phyloP scores from a whole-genome alignment of 2,329 filamentous ascomycete species.

The Aspergillus fijiensis region DNA sequence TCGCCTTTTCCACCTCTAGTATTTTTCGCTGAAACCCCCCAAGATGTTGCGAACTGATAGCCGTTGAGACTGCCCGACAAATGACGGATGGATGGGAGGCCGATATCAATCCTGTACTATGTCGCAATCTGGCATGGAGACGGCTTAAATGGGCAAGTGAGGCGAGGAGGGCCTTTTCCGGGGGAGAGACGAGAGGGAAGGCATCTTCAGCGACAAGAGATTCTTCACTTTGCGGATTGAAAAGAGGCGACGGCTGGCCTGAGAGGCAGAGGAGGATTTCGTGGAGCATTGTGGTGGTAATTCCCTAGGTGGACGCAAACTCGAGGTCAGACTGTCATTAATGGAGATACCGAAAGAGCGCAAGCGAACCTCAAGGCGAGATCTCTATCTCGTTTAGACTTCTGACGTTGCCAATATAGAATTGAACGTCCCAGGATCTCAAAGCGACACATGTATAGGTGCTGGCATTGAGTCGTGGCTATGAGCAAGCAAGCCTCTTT shows the following conservation, averaged over 20 bases:
- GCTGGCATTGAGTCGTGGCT: constrained; percentile 4
- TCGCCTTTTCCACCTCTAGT: constrained; percentile 75
- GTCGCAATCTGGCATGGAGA: constrained; percentile 71
- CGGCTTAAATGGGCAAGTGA: constrained; percentile 75
- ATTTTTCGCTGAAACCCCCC: constrained; percentile 79
- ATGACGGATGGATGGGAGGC: constrained; percentile 74
- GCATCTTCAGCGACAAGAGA: constrained; percentile 51
- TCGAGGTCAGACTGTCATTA: constrained; percentile 9
- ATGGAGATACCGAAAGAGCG: not conserved
- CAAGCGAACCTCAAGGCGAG: constrained; percentile 26
- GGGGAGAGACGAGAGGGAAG: constrained; percentile 63
- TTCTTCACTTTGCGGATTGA: constrained; percentile 57
- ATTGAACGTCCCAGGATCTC: constrained; percentile 46
- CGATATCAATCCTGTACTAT: constrained; percentile 65
- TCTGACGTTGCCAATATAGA: constrained; percentile 42
- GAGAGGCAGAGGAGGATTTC: constrained; percentile 96
- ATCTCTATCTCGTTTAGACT: constrained; percentile 25
- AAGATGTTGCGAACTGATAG: constrained; percentile 73
- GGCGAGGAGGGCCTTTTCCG: constrained; percentile 78
- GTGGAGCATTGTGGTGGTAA: constrained; percentile 73
- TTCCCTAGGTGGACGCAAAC: constrained; percentile 16
- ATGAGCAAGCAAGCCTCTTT: not conserved
- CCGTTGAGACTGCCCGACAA: constrained; percentile 81
- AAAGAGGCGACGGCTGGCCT: constrained; percentile 86
- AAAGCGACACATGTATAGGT: constrained; percentile 47